phyloP scores from a whole-genome alignment of 208 protist genomes.

The Naegleria gruberi region DNA sequence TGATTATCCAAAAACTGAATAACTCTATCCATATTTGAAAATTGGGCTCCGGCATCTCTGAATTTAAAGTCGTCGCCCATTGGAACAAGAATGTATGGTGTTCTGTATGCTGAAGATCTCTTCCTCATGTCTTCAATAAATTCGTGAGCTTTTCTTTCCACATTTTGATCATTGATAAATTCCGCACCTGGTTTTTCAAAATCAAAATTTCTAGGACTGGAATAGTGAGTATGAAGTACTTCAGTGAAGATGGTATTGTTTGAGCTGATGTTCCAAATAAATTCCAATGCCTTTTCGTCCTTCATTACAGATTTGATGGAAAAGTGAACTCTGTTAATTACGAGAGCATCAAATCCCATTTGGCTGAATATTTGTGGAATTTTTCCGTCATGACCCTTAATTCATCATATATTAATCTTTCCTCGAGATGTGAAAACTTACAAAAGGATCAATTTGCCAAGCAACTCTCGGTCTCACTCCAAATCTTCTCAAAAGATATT shows the following conservation, averaged over 20 bases:
- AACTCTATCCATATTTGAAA: constrained; percentile 45
- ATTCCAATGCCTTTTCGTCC: constrained; percentile 43
- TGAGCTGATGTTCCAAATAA: constrained; percentile 47
- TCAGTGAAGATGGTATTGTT: constrained; percentile 45
- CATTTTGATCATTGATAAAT: not conserved
- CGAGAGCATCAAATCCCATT: constrained; percentile 48
- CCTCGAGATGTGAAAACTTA: not conserved
- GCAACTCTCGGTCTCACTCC: constrained; percentile 39
- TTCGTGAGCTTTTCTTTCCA: not conserved
- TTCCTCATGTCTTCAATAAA: constrained; percentile 26
- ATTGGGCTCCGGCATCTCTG: constrained; percentile 37
- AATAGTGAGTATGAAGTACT: constrained; percentile 53
- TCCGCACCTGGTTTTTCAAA: constrained; percentile 29
- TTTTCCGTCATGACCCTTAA: constrained; percentile 46
- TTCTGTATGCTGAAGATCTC: constrained; percentile 24
- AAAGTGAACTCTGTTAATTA: constrained; percentile 54
- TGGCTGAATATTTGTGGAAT: constrained; percentile 39
- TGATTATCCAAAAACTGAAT: constrained; percentile 36
- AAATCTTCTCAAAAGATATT: constrained; percentile 47
- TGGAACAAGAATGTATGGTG: constrained; percentile 40
- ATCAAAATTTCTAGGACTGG: constrained; percentile 34
- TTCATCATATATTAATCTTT: not conserved
- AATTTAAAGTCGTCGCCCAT: constrained; percentile 57
- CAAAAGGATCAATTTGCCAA: constrained; percentile 42
- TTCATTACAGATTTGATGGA: constrained; percentile 37